phyloP scores from a whole-genome alignment of 768 basidiomycete genomes.

The Kwoniella sp. region DNA sequence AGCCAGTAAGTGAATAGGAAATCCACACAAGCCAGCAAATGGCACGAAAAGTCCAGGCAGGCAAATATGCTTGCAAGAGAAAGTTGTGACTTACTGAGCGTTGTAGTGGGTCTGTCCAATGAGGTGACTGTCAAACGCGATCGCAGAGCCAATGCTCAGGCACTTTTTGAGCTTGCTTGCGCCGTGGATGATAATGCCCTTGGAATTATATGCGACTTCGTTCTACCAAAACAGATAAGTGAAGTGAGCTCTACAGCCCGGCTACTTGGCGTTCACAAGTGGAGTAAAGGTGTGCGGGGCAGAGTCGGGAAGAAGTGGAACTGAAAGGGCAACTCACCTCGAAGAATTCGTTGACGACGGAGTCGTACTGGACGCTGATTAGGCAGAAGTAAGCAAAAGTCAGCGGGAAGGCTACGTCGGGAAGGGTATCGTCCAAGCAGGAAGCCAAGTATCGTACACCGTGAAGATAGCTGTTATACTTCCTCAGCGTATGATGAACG shows the following conservation, averaged over 20 bases:
- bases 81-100: constrained; percentile 27
- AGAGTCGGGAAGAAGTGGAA: background rate
- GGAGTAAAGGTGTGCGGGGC: no score
- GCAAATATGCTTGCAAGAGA: no score
- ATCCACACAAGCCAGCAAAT: no score
- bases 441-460: no score
- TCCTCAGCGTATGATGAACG: no score
- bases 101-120: constrained; percentile 31
- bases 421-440: background rate
- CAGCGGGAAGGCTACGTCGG: background rate
- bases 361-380: constrained; percentile 34
- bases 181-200: constrained; percentile 26
- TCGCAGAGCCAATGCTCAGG: constrained; percentile 7
- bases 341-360: constrained; percentile 42
- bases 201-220: constrained; percentile 25
- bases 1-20: background rate
- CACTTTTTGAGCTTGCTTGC: constrained; percentile 33
- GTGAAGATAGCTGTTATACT: no score
- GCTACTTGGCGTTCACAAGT: no score
- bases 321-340: constrained; percentile 28
- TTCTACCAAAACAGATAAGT: constrained; percentile 8
- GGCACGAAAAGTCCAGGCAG: no score
- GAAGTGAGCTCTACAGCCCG: background rate
- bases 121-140: constrained; percentile 22
- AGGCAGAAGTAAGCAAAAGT: background rate